Conservation (phyloP, 139 green algal genomes). For the Micractinium conductrix region DNA sequence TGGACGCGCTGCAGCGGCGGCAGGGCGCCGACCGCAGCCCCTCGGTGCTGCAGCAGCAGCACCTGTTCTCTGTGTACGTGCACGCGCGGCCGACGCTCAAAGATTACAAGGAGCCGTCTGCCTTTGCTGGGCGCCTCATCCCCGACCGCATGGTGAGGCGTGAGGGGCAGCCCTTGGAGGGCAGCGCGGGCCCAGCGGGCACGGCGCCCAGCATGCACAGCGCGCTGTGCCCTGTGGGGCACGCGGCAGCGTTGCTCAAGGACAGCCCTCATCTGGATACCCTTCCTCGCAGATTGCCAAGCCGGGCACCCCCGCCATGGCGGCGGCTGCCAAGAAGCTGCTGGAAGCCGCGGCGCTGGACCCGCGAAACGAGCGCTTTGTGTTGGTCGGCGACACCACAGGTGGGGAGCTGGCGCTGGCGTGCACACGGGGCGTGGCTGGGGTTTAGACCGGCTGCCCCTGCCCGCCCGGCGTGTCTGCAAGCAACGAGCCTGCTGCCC, state of each 20-base stretch:
- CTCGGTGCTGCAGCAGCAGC: constrained; percentile 38
- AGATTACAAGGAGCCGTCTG: constrained; percentile 16
- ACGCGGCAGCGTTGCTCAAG: too few relatives aligned
- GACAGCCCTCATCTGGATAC: too few relatives aligned
- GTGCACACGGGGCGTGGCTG: not conserved
- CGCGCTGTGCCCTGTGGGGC: too few relatives aligned
- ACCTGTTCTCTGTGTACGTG: constrained; percentile 56
- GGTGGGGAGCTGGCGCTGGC: not conserved
- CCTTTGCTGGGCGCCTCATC: constrained; percentile 23
- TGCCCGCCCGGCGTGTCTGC: too few relatives aligned
- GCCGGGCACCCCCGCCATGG: constrained; percentile 35
- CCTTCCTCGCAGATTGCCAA: constrained; percentile 21
- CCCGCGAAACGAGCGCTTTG: constrained; percentile 39
- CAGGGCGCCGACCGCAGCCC: not conserved
- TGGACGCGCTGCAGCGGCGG: not conserved
- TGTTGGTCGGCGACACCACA: constrained; percentile 28
- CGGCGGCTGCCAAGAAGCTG: constrained; percentile 35
- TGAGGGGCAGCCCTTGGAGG: not conserved
- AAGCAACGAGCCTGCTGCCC: too few relatives aligned
- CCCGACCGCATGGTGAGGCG: constrained; percentile 8
- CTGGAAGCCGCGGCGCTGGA: constrained; percentile 48
- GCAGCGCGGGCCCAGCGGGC: not conserved
- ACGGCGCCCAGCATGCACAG: not conserved
- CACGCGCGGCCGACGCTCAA: constrained; percentile 41
- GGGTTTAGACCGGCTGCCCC: too few relatives aligned